Evolutionary conservation across 768 basidiomycete species (phyloP).

Genomic region (Mycena pura): DNA sequence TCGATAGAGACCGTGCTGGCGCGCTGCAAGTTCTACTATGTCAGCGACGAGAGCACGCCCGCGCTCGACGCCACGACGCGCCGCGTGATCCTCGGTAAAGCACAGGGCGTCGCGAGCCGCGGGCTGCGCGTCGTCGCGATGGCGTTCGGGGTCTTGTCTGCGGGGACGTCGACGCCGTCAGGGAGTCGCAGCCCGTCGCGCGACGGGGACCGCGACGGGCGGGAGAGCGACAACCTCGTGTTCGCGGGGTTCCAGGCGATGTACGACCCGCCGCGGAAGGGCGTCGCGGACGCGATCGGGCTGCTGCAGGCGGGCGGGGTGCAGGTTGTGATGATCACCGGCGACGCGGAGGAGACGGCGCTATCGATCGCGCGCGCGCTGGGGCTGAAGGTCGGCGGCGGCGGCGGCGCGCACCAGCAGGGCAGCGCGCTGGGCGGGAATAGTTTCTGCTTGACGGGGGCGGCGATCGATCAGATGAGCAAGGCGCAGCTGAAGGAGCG

Average conservation of each 20-base stretch:
- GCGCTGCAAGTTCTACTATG: conserved; percentile 88
- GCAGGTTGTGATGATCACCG: conserved; percentile 98
- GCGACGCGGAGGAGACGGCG: conserved; percentile 92
- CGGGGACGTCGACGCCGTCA: conserved; percentile 22
- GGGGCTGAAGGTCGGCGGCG: conserved; percentile 75
- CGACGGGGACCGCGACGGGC: not conserved
- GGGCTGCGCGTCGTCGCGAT: conserved; percentile 91
- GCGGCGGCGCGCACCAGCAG: conserved; percentile 42
- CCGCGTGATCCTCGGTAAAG: conserved; percentile 71
- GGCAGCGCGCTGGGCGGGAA: conserved; percentile 25
- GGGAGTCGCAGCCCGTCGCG: conserved; percentile 28
- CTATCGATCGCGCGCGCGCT: conserved; percentile 86
- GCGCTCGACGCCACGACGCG: conserved; percentile 73
- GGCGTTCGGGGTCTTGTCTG: conserved; percentile 81
- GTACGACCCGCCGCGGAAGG: conserved; percentile 93
- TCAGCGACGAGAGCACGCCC: conserved; percentile 89
- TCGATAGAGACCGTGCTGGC: conserved; percentile 89
- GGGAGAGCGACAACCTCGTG: conserved; percentile 63
- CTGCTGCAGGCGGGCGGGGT: conserved; percentile 86
- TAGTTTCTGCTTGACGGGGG: conserved; percentile 74
- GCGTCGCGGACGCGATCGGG: conserved; percentile 89
- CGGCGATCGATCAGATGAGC: conserved; percentile 84
- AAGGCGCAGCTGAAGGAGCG: conserved; percentile 82
- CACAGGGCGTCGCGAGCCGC: conserved; percentile 71
- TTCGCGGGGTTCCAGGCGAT: conserved; percentile 96